Evolutionary conservation across 345 rosid species (phyloP), one percentile per base, ranked within the genome.

Genomic region (Salix brachista): DNA sequence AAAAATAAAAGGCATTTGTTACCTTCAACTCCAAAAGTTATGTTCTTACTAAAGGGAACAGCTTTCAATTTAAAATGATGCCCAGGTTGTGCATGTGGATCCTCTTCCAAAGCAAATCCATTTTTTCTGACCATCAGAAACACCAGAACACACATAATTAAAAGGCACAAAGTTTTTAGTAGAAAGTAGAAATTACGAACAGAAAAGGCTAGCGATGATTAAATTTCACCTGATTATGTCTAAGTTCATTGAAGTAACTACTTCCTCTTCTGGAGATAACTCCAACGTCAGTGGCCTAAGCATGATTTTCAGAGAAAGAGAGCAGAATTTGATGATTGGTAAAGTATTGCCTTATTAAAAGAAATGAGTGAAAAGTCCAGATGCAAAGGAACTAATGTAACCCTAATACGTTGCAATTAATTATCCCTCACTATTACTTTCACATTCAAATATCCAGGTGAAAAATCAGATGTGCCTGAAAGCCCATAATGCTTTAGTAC

Each of bases 1-100:
- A 52, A 8, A 21, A 62, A 13, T 18, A 70, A 50, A 28, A 54
- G 12, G 44, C 5, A 46, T 36, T 25, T 28, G 54, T 60, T 86
- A 93, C 99, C 99, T 92, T 90, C 97, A 19, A 85, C 88, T 71
- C 99, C 99, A 84, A 96, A 96, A 80, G 93, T 93, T 83, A 92
- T 89, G 79, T 88, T 96, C 85, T 96, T 92, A 85, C 98, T 96
- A 84, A 93, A 93, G 67, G 97, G 99, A 77, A 96, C 86, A 8
- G 97, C 91, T 84, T 88, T 88, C 61, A 96, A 62, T 81, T 83
- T 90, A 84, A 89, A 93, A 69, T 78, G 97, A 66, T 77, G 78
- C 62, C 99, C 99, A 1, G 93, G 91, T 46, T 89, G 86, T 79
- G 93, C 97, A 83, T 79, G 77, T 9, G 79, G 86, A 85, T 93